Conservation (phyloP, 306 rosid genomes). For the Senna tora region DNA sequence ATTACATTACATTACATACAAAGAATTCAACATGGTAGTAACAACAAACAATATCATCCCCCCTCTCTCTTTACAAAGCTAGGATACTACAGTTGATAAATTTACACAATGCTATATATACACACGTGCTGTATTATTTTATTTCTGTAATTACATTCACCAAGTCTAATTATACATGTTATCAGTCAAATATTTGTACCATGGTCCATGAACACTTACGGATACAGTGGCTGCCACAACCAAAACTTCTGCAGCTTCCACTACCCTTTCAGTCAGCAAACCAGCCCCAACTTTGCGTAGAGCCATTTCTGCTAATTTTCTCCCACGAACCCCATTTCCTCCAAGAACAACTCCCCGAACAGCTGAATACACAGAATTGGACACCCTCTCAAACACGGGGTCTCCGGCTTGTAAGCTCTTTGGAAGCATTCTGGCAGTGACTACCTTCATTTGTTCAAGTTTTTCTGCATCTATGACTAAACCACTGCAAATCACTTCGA, state of each 20-base stretch:
- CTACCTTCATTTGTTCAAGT: constrained; percentile 57
- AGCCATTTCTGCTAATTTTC: constrained; percentile 65
- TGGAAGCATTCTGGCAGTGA: constrained; percentile 70
- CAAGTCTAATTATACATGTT: constrained; percentile 40
- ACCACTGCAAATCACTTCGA: constrained; percentile 54
- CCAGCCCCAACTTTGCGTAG: constrained; percentile 80
- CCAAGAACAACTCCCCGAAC: constrained; percentile 75
- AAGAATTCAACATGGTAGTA: constrained; percentile 30
- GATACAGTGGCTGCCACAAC: constrained; percentile 77
- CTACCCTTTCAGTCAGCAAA: constrained; percentile 56
- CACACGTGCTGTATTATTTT: constrained; percentile 39
- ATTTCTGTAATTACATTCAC: constrained; percentile 25
- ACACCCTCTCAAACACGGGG: constrained; percentile 80
- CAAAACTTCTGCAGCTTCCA: constrained; percentile 81
- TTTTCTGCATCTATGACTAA: constrained; percentile 45
- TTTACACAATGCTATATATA: constrained; percentile 52
- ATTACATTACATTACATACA: constrained; percentile 42
- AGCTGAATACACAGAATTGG: constrained; percentile 64
- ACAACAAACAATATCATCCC: constrained; percentile 25
- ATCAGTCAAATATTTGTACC: constrained; percentile 65
- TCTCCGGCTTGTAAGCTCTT: constrained; percentile 93
- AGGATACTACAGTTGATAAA: constrained; percentile 39
- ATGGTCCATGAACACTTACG: constrained; percentile 72
- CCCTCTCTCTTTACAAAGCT: constrained; percentile 34
- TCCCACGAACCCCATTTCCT: constrained; percentile 74